Conservation (phyloP, 2,329 filamentous ascomycete species). For the Pyricularia sp. region DNA sequence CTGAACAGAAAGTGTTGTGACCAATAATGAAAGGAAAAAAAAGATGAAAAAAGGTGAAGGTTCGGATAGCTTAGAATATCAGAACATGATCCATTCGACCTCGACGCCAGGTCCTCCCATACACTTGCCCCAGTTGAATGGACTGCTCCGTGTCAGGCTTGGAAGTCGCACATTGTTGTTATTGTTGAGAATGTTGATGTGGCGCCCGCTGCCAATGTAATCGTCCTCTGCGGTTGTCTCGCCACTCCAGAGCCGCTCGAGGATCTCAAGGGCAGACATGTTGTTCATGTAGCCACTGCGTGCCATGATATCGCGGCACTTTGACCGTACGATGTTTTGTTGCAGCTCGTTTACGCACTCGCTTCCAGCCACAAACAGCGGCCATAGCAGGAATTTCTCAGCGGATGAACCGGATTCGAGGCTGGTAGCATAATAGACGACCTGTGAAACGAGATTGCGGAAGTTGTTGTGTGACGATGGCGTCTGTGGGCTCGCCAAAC, state of each 20-base stretch:
- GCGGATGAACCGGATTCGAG: conserved; percentile 63
- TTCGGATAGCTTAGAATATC: conserved; percentile 13
- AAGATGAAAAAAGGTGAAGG: not conserved
- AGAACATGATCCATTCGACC: conserved; percentile 61
- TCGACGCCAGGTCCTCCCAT: conserved; percentile 47
- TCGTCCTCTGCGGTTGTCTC: conserved; percentile 31
- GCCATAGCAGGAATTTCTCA: conserved; percentile 90
- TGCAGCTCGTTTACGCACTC: conserved; percentile 80
- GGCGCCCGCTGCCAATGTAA: conserved; percentile 7
- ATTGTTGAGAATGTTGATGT: not conserved
- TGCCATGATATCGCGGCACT: conserved; percentile 78
- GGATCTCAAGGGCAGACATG: conserved; percentile 70
- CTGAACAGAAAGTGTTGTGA: not conserved
- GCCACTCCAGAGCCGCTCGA: conserved; percentile 74
- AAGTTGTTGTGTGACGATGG: conserved; percentile 69
- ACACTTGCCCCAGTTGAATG: conserved; percentile 49
- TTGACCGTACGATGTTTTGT: conserved; percentile 66
- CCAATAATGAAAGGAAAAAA: not conserved
- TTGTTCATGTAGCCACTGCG: conserved; percentile 94
- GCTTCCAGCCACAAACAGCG: conserved; percentile 80
- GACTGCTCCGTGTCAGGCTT: conserved; percentile 29
- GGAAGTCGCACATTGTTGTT: conserved; percentile 23
- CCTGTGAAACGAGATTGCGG: conserved; percentile 72
- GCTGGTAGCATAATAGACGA: conserved; percentile 73
- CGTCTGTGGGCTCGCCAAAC: conserved; percentile 67